Evolutionary conservation across 805 yeast genomes (phyloP), one percentile per base, ranked within the genome.

Genomic region (Candida cerambycidarum): DNA sequence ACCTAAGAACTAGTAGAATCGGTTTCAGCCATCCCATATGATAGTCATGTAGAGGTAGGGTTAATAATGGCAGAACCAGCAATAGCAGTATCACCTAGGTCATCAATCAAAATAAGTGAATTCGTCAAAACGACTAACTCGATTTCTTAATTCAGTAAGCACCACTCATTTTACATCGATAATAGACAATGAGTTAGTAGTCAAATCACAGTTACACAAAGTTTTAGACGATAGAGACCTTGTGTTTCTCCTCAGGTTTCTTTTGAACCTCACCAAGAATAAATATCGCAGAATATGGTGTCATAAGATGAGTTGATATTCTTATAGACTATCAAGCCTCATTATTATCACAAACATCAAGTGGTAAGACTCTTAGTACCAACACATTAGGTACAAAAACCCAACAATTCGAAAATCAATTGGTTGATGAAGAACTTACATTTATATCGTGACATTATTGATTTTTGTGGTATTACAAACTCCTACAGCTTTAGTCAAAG

Each of bases 251-350:
- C 32, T 54, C 11, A 46, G 54, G 25, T 38, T 56, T 2, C 34
- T 58, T n/a, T 27, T 50, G 24, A 44, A 44, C 23, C 40, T 51
- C 43, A 48, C 56, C 4, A 35, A 40, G 13, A 39, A 13, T 29
- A 31, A 16, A 39, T 16, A 25, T 11, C 36, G 41, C 46, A 37
- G 31, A n/a, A 24, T 32, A 3, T n/a, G n/a, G n/a, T n/a, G 32
- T 45, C 23, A 46, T 61, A 46, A 12, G 39, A 44, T 9, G 63
- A 61, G 39, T 39, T 59, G 6, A 47, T 57, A 6, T 55, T 45
- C 29, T 62, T 3, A 48, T 62, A 4, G 42, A 48, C 6, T 50
- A 56, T 38, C 63, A 62, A 40, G 38, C 48, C 5, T 35, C 43
- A 3, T 32, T 50, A 12, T 31, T 56, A 35, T 38, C 41, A n/a